These are phyloP conservation scores for Claviceps purpurea DNA, from an alignment of 2,329 filamentous ascomycete species.

Conservation along the genomic window DNA sequence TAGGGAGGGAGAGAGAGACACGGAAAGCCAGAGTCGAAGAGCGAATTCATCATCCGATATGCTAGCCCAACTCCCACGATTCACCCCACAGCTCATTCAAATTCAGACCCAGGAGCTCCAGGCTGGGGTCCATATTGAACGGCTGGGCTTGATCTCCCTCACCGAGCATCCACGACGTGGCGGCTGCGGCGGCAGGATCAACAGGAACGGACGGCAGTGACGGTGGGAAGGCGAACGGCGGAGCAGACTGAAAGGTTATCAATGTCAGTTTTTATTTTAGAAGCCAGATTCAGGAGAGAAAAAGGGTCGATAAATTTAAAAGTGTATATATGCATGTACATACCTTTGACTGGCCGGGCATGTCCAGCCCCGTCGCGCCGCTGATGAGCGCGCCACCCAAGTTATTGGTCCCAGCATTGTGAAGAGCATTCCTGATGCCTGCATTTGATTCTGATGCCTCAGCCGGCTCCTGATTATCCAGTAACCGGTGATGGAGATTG, in stretches of 20 bases:
- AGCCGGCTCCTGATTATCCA: slow-evolving; percentile 38
- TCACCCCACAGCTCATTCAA: slow-evolving; percentile 44
- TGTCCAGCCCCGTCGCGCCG: slow-evolving; percentile 13
- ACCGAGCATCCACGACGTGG: slow-evolving; percentile 21
- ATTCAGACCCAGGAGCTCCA: slow-evolving; percentile 39
- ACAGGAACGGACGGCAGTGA: slow-evolving; percentile 21
- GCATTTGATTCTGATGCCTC: slow-evolving; percentile 15
- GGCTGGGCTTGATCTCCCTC: slow-evolving; percentile 21
- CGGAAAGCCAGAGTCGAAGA: too few relatives aligned
- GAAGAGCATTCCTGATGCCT: not conserved
- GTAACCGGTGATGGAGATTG: slow-evolving; percentile 41
- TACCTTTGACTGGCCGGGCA: slow-evolving; percentile 28
- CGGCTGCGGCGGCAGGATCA: slow-evolving; percentile 18
- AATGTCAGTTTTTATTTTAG: slow-evolving; percentile 14
- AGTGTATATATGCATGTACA: not conserved
- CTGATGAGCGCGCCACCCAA: slow-evolving; percentile 13
- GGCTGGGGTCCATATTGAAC: slow-evolving; percentile 39
- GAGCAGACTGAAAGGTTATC: slow-evolving; percentile 23
- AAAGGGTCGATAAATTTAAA: not conserved
- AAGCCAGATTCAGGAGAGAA: not conserved
- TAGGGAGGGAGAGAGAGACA: too few relatives aligned
- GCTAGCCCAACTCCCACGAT: slow-evolving; percentile 28
- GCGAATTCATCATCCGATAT: not conserved
- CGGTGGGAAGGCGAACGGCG: slow-evolving; percentile 26
- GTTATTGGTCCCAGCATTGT: slow-evolving; percentile 1